phyloP scores from a whole-genome alignment of 345 rosid genomes.

The Leavenworthia alabamica region DNA sequence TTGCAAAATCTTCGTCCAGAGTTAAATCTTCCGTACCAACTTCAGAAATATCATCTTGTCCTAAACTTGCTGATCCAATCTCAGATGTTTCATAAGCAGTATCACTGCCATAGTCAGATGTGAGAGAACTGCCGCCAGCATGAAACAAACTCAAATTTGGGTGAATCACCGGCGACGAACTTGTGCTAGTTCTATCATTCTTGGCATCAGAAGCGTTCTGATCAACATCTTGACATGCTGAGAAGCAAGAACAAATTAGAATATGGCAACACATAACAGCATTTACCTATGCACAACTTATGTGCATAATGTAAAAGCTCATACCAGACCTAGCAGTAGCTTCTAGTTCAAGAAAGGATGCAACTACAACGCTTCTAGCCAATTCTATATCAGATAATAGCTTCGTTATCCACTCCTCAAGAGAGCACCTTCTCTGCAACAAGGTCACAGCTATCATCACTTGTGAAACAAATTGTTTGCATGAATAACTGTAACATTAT shows the following conservation, averaged over 20 bases:
- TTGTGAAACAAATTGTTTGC: slow-evolving; percentile 9
- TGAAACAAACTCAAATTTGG: slow-evolving; percentile 47
- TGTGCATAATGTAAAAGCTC: slow-evolving; percentile 32
- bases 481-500: neutral
- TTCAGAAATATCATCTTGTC: slow-evolving; percentile 62
- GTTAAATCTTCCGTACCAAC: slow-evolving; percentile 59
- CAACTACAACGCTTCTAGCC: slow-evolving; percentile 82
- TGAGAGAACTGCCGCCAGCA: slow-evolving; percentile 54
- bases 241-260: slow-evolving; percentile 24
- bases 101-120: slow-evolving; percentile 94
- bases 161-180: slow-evolving; percentile 40
- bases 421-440: slow-evolving; percentile 86
- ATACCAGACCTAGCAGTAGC: slow-evolving; percentile 97
- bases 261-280: neutral
- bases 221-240: slow-evolving; percentile 88
- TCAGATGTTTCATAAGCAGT: slow-evolving; percentile 92
- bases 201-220: slow-evolving; percentile 47
- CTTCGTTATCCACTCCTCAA: slow-evolving; percentile 97
- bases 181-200: slow-evolving; percentile 37
- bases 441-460: slow-evolving; percentile 30
- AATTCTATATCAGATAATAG: slow-evolving; percentile 88
- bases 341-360: slow-evolving; percentile 96
- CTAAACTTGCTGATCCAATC: slow-evolving; percentile 71
- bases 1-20: slow-evolving; percentile 68
- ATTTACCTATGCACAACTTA: neutral